These are phyloP conservation scores for Penicillium janthinellum DNA, from an alignment of 2,329 filamentous ascomycete species.

Conservation along the genomic window DNA sequence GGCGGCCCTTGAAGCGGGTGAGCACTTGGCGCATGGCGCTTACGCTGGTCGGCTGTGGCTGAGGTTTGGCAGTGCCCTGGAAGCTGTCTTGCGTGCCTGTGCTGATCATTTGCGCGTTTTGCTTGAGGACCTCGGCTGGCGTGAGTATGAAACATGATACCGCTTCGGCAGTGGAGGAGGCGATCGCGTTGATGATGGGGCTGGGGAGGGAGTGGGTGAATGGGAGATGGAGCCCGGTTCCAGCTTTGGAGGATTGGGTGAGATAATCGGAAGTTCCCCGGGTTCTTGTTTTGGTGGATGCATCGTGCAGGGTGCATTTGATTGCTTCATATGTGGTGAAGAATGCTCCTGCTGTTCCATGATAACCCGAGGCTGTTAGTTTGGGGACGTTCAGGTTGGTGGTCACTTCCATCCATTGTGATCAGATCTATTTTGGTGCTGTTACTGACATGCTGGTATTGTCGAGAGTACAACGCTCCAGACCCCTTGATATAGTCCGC, in stretches of 20 bases:
- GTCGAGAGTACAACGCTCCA: constrained; percentile 84
- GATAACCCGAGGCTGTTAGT: background rate
- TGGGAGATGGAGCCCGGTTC: constrained; percentile 18
- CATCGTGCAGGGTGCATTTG: constrained; percentile 64
- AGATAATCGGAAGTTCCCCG: constrained; percentile 4
- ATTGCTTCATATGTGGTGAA: constrained; percentile 85
- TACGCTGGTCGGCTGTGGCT: constrained; percentile 15
- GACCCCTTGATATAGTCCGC: constrained; percentile 83
- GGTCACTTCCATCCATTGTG: too few species aligned
- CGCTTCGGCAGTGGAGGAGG: constrained; percentile 76
- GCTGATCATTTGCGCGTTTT: constrained; percentile 84
- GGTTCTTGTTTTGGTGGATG: constrained; percentile 36
- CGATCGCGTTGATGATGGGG: constrained; percentile 70
- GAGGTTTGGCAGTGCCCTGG: background rate
- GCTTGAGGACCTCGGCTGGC: constrained; percentile 87
- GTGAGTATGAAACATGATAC: constrained; percentile 85
- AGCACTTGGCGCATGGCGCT: constrained; percentile 61
- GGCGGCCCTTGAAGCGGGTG: constrained; percentile 58
- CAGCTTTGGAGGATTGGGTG: background rate
- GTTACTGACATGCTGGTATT: constrained; percentile 72
- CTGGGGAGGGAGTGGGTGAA: constrained; percentile 57
- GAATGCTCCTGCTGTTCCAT: constrained; percentile 71
- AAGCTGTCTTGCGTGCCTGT: background rate
- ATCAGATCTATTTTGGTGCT: background rate
- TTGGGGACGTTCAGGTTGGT: background rate